phyloP scores from a whole-genome alignment of 2,329 filamentous ascomycete species.

The Monascus ruber region DNA sequence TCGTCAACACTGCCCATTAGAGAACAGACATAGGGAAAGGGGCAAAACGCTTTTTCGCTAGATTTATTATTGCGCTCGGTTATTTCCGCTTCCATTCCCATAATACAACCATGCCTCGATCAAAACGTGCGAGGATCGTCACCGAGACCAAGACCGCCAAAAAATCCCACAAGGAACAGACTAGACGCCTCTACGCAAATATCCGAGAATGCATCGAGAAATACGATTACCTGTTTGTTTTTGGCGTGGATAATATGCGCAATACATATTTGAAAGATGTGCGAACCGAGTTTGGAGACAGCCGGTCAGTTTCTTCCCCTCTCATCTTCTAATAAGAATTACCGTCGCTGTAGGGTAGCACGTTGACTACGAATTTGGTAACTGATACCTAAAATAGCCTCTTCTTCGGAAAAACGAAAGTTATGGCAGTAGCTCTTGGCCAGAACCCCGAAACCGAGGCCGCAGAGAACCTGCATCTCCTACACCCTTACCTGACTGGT shows the following conservation, averaged over 20 bases:
- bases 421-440: slow-evolving; percentile 93
- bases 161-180: slow-evolving; percentile 81
- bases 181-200: slow-evolving; percentile 75
- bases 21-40: too few species aligned
- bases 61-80: too few species aligned
- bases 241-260: slow-evolving; percentile 92
- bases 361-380: too few species aligned
- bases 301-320: slow-evolving; percentile 48
- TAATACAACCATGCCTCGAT: slow-evolving; percentile 68
- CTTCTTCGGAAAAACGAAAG: slow-evolving; percentile 99
- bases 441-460: slow-evolving; percentile 64
- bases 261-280: slow-evolving; percentile 93
- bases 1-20: not conserved
- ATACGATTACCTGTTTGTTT: slow-evolving; percentile 87
- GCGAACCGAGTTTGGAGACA: slow-evolving; percentile 70
- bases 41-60: too few species aligned
- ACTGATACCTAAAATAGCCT: slow-evolving; percentile 44
- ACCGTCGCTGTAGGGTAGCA: not conserved
- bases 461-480: slow-evolving; percentile 62
- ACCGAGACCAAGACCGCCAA: slow-evolving; percentile 86
- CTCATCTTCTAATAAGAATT: slow-evolving; percentile 4
- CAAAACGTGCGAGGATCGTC: slow-evolving; percentile 80
- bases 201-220: slow-evolving; percentile 74
- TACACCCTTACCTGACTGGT: slow-evolving; percentile 61
- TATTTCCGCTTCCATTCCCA: too few species aligned